These are phyloP conservation scores for Primulina huaijiensis DNA, from an alignment of 257 asterid species.

Conservation along the genomic window DNA sequence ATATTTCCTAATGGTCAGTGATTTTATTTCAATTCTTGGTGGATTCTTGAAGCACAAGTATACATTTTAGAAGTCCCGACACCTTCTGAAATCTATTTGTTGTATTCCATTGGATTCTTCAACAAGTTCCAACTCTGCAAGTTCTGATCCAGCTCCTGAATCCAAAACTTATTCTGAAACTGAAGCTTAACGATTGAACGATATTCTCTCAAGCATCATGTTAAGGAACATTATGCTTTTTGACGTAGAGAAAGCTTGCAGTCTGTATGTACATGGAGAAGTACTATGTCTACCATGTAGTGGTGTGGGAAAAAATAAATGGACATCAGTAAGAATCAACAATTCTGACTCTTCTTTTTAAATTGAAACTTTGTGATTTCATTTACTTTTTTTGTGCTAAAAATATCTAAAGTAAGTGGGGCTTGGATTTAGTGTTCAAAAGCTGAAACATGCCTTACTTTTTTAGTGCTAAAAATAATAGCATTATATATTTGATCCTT, in stretches of 20 bases:
- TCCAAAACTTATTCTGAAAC: slow-evolving; percentile 24
- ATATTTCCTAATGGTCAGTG: slow-evolving; percentile 18
- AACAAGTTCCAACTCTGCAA: slow-evolving; percentile 40
- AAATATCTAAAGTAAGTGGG: neutral
- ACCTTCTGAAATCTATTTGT: neutral
- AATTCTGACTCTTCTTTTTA: slow-evolving; percentile 3
- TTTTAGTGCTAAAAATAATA: too few species aligned
- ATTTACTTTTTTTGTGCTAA: slow-evolving; percentile 2
- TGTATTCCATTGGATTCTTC: slow-evolving; percentile 35
- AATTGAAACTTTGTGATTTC: slow-evolving; percentile 5
- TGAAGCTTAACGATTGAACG: slow-evolving; percentile 22
- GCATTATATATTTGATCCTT: too few species aligned
- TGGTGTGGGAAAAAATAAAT: slow-evolving; percentile 14
- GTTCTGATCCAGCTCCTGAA: slow-evolving; percentile 35
- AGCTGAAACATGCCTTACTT: neutral
- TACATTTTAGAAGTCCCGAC: neutral
- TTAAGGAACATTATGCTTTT: slow-evolving; percentile 23
- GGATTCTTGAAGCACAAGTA: neutral
- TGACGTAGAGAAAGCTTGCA: slow-evolving; percentile 12
- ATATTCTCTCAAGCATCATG: slow-evolving; percentile 16
- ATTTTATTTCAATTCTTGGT: slow-evolving; percentile 1
- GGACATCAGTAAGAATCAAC: slow-evolving; percentile 18
- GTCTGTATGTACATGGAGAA: slow-evolving; percentile 18
- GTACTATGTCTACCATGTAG: slow-evolving; percentile 8
- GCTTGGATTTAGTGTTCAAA: neutral